A percentile compares a stretch with the other conserved stretches of the same genome.
Conservation (phyloP, 805 yeast species). For the Hanseniaspora valbyensis region DNA sequence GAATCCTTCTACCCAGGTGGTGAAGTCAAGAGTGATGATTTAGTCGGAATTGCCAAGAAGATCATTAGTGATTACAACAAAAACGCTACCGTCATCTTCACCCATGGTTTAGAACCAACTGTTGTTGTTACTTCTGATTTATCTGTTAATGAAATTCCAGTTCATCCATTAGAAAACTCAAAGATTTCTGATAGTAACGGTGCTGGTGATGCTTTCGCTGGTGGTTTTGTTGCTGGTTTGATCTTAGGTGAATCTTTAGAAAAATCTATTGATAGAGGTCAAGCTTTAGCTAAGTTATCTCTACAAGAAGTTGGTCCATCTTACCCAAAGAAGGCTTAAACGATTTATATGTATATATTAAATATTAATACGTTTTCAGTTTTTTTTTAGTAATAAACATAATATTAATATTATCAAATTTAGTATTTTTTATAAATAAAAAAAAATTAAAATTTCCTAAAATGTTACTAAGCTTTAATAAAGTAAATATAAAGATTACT, state of each 20-base stretch:
- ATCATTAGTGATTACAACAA: slow-evolving; percentile 41
- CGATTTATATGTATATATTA: neutral
- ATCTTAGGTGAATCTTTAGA: slow-evolving; percentile 59
- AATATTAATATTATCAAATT: too few species aligned
- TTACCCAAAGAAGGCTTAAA: slow-evolving; percentile 45
- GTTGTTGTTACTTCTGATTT: slow-evolving; percentile 54
- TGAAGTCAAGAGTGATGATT: slow-evolving; percentile 32
- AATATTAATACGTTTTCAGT: neutral
- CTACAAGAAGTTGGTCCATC: slow-evolving; percentile 93
- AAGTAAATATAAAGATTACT: too few species aligned
- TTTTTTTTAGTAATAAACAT: too few species aligned
- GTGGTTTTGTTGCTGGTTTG: slow-evolving; percentile 84
- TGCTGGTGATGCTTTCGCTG: slow-evolving; percentile 98
- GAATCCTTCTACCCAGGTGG: slow-evolving; percentile 59
- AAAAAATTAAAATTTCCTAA: too few species aligned
- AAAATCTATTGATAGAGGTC: slow-evolving; percentile 68
- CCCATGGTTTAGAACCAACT: slow-evolving; percentile 92
- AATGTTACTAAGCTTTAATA: too few species aligned
- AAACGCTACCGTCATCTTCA: slow-evolving; percentile 60
- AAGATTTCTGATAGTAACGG: slow-evolving; percentile 90
- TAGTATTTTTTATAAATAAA: too few species aligned
- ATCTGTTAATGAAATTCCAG: slow-evolving; percentile 45
- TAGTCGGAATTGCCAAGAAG: slow-evolving; percentile 67
- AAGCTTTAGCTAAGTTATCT: slow-evolving; percentile 89
- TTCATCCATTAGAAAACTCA: slow-evolving; percentile 54